Evolutionary conservation across 2,329 filamentous ascomycete genomes (phyloP).

Genomic region (Pleurostoma richardsiae): DNA sequence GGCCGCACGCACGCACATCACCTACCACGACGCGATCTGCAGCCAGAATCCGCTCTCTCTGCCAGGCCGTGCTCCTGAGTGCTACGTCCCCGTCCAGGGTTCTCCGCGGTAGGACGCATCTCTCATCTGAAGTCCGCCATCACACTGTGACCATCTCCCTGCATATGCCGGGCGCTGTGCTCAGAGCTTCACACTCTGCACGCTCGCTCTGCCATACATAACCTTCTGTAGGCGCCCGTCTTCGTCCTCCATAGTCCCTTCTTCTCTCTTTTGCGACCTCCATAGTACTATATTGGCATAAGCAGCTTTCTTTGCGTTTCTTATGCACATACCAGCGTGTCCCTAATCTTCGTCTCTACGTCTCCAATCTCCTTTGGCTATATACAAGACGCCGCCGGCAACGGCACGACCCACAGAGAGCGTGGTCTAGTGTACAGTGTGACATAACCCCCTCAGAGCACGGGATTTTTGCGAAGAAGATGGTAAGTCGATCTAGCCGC

Average conservation of each 20-base stretch:
- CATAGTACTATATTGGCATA: constrained; percentile 24
- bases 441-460: no score
- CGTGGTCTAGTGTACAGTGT: no score
- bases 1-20: no score
- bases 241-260: constrained; percentile 21
- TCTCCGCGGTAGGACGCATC: no score
- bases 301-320: constrained; percentile 24
- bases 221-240: constrained; percentile 39
- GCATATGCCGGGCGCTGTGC: constrained; percentile 10
- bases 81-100: neutral
- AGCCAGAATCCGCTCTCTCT: neutral
- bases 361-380: constrained; percentile 4
- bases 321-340: constrained; percentile 10
- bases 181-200: constrained; percentile 2
- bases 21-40: no score
- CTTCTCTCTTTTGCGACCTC: constrained; percentile 35
- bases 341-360: constrained; percentile 5
- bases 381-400: constrained; percentile 27
- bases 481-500: no score
- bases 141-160: constrained; percentile 12
- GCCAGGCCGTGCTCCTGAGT: neutral
- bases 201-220: constrained; percentile 35
- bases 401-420: constrained; percentile 19
- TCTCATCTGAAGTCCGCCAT: constrained; percentile 1
- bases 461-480: no score